Percentiles rank a stretch among this genome's conserved stretches.
These are phyloP conservation scores for Termitomyces sp. DNA, from an alignment of 768 basidiomycete species.

Conservation along the genomic window DNA sequence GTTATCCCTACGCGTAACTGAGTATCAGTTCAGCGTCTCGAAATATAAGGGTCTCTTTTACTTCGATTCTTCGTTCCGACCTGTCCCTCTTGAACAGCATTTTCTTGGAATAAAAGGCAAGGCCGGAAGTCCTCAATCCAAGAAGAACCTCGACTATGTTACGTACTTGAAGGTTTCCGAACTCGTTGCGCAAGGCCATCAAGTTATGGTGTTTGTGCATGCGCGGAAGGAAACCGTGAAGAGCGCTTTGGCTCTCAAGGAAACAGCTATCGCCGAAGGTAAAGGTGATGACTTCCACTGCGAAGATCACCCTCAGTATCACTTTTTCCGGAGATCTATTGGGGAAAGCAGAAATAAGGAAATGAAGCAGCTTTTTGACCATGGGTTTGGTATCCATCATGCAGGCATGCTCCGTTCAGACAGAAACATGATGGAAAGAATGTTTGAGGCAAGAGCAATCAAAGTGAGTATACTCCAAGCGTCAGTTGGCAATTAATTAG, in stretches of 20 bases:
- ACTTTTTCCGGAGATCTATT: slow-evolving; percentile 72
- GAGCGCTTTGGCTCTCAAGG: slow-evolving; percentile 74
- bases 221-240: slow-evolving; percentile 98
- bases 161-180: slow-evolving; percentile 89
- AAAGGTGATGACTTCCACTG: slow-evolving; percentile 75
- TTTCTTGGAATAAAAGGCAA: slow-evolving; percentile 94
- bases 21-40: slow-evolving; percentile 60
- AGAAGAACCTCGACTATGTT: slow-evolving; percentile 82
- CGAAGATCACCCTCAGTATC: slow-evolving; percentile 73
- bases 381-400: slow-evolving; percentile 96
- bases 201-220: slow-evolving; percentile 99
- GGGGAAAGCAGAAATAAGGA: slow-evolving; percentile 87
- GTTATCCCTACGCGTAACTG: background rate
- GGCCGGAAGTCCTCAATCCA: slow-evolving; percentile 62
- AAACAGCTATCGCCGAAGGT: slow-evolving; percentile 69
- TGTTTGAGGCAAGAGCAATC: slow-evolving; percentile 88
- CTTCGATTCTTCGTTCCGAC: slow-evolving; percentile 96
- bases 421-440: slow-evolving; percentile 89
- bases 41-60: slow-evolving; percentile 86
- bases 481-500: background rate
- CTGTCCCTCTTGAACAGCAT: slow-evolving; percentile 95
- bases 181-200: slow-evolving; percentile 87
- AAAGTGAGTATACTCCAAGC: slow-evolving; percentile 49
- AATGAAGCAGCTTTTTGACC: slow-evolving; percentile 90
- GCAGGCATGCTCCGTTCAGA: slow-evolving; percentile 96